Evolutionary conservation across 2,329 filamentous ascomycete species (phyloP).

Genomic region (Cladosporium sp.): DNA sequence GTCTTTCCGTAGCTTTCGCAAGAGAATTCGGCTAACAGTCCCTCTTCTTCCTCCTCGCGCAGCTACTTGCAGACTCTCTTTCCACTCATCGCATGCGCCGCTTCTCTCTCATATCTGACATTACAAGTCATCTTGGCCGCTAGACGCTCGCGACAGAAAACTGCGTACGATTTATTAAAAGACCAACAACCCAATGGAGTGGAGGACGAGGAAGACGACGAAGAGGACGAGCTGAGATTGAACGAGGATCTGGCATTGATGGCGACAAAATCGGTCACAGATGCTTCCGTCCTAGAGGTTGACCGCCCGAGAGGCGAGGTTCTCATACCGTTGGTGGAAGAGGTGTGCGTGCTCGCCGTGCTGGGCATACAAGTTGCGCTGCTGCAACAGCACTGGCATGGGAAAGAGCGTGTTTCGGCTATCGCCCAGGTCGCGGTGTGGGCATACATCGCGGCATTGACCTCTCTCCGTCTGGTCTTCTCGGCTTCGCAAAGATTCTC

Average conservation of each 20-base stretch:
- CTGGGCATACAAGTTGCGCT: slow-evolving; percentile 66
- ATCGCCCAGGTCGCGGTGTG: slow-evolving; percentile 68
- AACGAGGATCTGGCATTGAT: slow-evolving; percentile 52
- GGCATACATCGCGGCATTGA: slow-evolving; percentile 73
- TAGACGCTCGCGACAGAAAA: slow-evolving; percentile 23
- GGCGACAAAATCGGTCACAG: slow-evolving; percentile 48
- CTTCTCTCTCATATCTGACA: slow-evolving; percentile 65
- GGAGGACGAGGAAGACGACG: slow-evolving; percentile 35
- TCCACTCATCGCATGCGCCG: slow-evolving; percentile 63
- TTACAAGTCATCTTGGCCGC: slow-evolving; percentile 52
- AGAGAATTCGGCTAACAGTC: slow-evolving; percentile 14
- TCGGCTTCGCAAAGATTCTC: slow-evolving; percentile 56
- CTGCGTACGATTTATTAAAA: slow-evolving; percentile 55
- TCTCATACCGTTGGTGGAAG: slow-evolving; percentile 66
- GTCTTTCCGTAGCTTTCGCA: too few species aligned
- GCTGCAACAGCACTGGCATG: slow-evolving; percentile 54
- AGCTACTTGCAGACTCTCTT: slow-evolving; percentile 78
- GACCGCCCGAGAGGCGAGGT: slow-evolving; percentile 72
- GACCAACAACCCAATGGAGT: slow-evolving; percentile 21
- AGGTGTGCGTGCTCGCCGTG: slow-evolving; percentile 66
- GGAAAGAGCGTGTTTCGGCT: slow-evolving; percentile 52
- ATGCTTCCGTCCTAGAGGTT: slow-evolving; percentile 57
- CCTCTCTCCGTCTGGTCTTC: slow-evolving; percentile 64
- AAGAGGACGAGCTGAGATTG: slow-evolving; percentile 57
- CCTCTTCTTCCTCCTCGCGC: slow-evolving; percentile 14